Percentiles rank a stretch among this genome's conserved stretches.
Conservation (phyloP, 73 alveolate genomes). For the Paramecium biaurelia region DNA sequence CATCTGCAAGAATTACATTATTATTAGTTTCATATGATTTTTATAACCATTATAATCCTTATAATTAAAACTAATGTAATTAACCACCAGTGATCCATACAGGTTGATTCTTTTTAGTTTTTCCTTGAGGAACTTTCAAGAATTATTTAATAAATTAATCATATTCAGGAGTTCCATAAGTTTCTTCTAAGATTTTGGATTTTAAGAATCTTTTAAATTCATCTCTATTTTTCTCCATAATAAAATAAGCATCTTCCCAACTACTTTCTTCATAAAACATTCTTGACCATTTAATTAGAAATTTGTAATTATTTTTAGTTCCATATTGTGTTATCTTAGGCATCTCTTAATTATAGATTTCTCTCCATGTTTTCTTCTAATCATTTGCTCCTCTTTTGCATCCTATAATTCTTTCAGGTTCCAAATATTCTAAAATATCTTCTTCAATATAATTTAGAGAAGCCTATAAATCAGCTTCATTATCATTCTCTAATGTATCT, state of each 20-base stretch:
- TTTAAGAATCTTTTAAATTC: slow-evolving; percentile 15
- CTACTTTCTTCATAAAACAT: slow-evolving; percentile 66
- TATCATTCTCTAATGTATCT: slow-evolving; percentile 49
- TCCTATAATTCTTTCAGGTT: slow-evolving; percentile 70
- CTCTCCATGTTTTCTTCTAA: slow-evolving; percentile 30
- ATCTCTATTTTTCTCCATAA: slow-evolving; percentile 49
- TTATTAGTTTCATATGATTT: slow-evolving; percentile 79
- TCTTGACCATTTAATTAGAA: slow-evolving; percentile 69
- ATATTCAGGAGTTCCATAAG: slow-evolving; percentile 12
- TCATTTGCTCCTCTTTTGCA: slow-evolving; percentile 58
- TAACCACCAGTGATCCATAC: slow-evolving; percentile 80
- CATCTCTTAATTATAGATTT: background rate
- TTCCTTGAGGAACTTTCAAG: background rate
- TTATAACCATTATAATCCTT: slow-evolving; percentile 95
- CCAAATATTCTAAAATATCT: slow-evolving; percentile 60
- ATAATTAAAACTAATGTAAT: slow-evolving; percentile 88
- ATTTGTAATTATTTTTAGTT: slow-evolving; percentile 55
- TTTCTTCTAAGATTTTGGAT: slow-evolving; percentile 58
- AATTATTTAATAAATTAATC: background rate
- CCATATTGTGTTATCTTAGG: slow-evolving; percentile 49
- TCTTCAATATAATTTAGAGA: slow-evolving; percentile 56
- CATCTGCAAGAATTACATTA: slow-evolving; percentile 97
- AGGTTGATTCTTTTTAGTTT: slow-evolving; percentile 72
- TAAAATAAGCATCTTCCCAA: slow-evolving; percentile 65
- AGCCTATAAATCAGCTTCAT: slow-evolving; percentile 27